phyloP scores from a whole-genome alignment of 2,329 filamentous ascomycete genomes.

The Grosmannia penicillata region DNA sequence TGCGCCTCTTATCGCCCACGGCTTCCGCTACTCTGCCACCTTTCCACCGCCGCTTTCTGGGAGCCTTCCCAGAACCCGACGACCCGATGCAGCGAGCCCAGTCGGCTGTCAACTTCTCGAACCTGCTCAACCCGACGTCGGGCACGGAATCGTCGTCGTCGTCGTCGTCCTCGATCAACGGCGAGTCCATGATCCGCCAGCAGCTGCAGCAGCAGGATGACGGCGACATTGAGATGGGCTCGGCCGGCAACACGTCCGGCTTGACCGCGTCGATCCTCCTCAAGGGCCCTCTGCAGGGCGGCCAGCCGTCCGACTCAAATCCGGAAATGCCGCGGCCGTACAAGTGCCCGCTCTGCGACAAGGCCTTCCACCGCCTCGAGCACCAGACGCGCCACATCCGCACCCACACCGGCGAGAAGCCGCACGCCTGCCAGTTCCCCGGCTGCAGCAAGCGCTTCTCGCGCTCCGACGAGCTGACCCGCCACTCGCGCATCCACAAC shows the following conservation, averaged over 20 bases:
- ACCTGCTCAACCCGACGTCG: constrained; percentile 54
- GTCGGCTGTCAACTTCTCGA: constrained; percentile 61
- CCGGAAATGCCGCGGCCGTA: constrained; percentile 83
- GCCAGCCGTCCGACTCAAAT: constrained; percentile 40
- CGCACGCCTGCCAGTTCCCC: constrained; percentile 87
- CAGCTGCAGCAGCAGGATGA: constrained; percentile 18
- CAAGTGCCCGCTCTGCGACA: constrained; percentile 96
- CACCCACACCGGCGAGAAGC: constrained; percentile 68
- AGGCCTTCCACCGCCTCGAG: constrained; percentile 95
- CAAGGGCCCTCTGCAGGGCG: constrained; percentile 46
- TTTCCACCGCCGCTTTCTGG: constrained; percentile 1
- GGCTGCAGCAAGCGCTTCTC: constrained; percentile 96
- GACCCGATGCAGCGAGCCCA: constrained; percentile 63
- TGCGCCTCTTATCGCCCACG: too few species aligned
- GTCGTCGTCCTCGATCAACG: constrained; percentile 7
- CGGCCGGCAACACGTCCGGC: constrained; percentile 4
- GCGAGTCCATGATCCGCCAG: constrained; percentile 14
- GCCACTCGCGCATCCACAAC: constrained; percentile 96
- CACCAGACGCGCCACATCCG: constrained; percentile 86
- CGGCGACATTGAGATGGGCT: constrained; percentile 27
- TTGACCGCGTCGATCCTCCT: constrained; percentile 39
- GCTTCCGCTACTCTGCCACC: background rate
- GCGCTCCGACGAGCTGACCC: constrained; percentile 87
- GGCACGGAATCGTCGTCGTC: too few species aligned
- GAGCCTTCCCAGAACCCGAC: constrained; percentile 13